Conservation (phyloP, 2,329 filamentous ascomycete species). For the Stachybotrys echinatus region DNA sequence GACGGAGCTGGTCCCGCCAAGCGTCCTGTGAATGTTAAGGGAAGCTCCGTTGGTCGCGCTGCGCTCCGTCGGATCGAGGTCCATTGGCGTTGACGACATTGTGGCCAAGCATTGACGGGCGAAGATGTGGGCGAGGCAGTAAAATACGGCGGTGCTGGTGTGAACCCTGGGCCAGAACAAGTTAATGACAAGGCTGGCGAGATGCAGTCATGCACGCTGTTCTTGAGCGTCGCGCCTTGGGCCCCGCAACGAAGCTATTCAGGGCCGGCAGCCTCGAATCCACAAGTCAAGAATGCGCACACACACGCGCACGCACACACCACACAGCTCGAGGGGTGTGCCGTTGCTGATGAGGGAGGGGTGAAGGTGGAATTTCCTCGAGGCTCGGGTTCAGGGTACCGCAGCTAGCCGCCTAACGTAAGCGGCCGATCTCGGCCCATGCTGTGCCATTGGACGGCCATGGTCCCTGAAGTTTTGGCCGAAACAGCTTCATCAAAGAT, state of each 20-base stretch:
- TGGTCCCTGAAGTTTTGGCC: background rate
- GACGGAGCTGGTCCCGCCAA: slow-evolving; percentile 38
- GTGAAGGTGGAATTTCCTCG: background rate
- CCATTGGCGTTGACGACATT: slow-evolving; percentile 54
- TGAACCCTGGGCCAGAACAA: no score
- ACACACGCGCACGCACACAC: background rate
- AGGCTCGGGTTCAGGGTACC: background rate
- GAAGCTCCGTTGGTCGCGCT: slow-evolving; percentile 36
- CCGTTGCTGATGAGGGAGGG: background rate
- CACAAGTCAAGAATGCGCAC: background rate
- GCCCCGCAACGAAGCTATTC: background rate
- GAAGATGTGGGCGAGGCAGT: no score
- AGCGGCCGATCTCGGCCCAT: background rate
- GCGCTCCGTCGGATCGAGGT: slow-evolving; percentile 42
- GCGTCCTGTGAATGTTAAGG: slow-evolving; percentile 45
- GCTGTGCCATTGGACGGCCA: no score
- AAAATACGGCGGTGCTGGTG: no score
- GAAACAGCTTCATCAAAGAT: background rate
- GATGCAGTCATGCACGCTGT: no score
- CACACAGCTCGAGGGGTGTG: background rate
- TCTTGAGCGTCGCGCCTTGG: no score
- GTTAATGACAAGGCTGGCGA: no score
- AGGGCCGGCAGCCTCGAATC: no score
- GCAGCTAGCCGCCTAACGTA: background rate
- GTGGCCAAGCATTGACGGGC: slow-evolving; percentile 1